Percentiles rank a stretch among this genome's conserved stretches.
phyloP scores from a whole-genome alignment of 2,329 filamentous ascomycete species.

The Sporothrix dimorphospora region DNA sequence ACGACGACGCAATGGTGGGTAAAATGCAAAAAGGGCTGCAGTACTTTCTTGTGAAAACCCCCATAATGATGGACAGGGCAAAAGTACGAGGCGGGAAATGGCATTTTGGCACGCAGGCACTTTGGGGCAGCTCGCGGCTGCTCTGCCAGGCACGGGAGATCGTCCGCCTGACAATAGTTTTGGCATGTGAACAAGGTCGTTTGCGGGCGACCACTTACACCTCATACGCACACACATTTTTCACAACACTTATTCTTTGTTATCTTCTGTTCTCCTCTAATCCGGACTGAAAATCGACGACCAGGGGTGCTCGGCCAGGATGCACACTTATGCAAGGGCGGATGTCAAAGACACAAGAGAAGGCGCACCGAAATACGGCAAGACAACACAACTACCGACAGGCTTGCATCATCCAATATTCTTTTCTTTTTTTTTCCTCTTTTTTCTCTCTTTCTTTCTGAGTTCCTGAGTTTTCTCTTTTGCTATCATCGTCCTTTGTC shows the following conservation, averaged over 20 bases:
- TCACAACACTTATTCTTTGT: background rate
- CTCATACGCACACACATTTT: background rate
- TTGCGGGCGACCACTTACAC: background rate
- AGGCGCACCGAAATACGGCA: background rate
- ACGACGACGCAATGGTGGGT: background rate
- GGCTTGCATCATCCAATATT: background rate
- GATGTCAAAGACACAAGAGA: background rate
- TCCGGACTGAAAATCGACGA: background rate
- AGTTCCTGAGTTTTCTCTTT: background rate
- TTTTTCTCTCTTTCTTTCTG: background rate
- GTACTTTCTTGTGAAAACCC: background rate
- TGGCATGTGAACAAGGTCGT: conserved; percentile 8
- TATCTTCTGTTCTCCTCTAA: background rate
- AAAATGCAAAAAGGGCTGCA: background rate
- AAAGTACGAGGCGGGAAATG: background rate
- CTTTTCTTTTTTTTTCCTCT: background rate
- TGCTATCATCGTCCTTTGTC: background rate
- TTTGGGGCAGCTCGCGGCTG: background rate
- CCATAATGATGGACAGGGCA: background rate
- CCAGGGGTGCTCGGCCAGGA: background rate
- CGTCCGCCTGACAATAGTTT: background rate
- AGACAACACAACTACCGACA: background rate
- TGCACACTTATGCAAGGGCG: background rate
- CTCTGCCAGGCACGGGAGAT: conserved; percentile 8
- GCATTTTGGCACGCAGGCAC: background rate